phyloP scores from a whole-genome alignment of 2,329 filamentous ascomycete genomes.

The Cordyceps cicadae region DNA sequence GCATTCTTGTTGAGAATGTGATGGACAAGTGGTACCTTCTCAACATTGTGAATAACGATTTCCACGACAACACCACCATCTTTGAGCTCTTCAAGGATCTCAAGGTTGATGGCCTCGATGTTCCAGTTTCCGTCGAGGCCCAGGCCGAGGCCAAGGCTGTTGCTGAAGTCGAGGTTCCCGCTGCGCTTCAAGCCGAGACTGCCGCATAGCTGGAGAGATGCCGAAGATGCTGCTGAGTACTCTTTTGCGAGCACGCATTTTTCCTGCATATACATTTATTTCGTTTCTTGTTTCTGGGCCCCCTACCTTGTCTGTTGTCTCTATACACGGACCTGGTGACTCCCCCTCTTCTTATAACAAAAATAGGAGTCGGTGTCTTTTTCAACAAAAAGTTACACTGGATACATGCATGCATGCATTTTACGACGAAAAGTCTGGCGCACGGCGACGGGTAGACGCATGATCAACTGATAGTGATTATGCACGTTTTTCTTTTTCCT shows the following conservation, averaged over 20 bases:
- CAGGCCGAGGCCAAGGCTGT: background rate
- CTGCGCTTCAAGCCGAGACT: background rate
- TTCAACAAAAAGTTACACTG: conserved; percentile 35
- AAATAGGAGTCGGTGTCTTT: conserved; percentile 27
- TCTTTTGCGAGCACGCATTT: background rate
- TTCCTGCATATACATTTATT: background rate
- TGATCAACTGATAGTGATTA: conserved; percentile 1
- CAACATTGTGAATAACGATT: conserved; percentile 98
- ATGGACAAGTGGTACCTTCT: conserved; percentile 91
- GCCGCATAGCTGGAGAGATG: conserved; percentile 11
- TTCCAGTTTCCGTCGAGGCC: conserved; percentile 15
- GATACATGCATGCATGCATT: conserved; percentile 15
- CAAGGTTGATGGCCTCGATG: conserved; percentile 55
- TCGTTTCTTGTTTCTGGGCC: conserved; percentile 17
- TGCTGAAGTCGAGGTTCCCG: background rate
- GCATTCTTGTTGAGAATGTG: conserved; percentile 69
- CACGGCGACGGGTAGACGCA: conserved; percentile 11
- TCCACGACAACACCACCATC: conserved; percentile 74
- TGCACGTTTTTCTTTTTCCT: conserved; percentile 6
- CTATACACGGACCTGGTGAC: conserved; percentile 15
- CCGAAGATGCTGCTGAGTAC: background rate
- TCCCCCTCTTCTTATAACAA: conserved; percentile 20
- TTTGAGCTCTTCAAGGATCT: conserved; percentile 82
- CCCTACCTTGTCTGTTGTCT: conserved; percentile 13
- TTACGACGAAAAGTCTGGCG: conserved; percentile 12